A percentile compares a stretch with the other conserved stretches of the same genome.
Conservation (phyloP, 768 basidiomycete genomes). For the Psilocybe cubensis region DNA sequence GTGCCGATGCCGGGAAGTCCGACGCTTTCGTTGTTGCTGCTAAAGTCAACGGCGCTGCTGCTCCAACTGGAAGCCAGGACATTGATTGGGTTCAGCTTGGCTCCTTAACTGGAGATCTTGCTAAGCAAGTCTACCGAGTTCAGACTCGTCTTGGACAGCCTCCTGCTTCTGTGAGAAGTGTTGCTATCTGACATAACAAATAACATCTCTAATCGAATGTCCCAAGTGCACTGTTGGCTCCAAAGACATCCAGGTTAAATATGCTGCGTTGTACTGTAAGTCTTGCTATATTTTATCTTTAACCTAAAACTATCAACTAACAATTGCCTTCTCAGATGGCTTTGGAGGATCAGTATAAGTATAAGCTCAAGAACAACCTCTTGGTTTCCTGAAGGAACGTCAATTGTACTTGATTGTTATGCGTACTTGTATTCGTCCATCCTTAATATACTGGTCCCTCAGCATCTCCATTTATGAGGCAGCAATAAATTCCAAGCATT, state of each 20-base stretch:
- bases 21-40: constrained; percentile 46
- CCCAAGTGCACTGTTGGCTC: constrained; percentile 38
- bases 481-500: no score
- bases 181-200: not conserved
- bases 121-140: constrained; percentile 49
- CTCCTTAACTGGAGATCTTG: constrained; percentile 45
- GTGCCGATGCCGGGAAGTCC: constrained; percentile 34
- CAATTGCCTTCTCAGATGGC: not conserved
- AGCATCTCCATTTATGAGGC: no score
- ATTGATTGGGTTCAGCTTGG: constrained; percentile 56
- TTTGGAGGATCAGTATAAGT: constrained; percentile 16
- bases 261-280: constrained; percentile 51
- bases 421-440: no score
- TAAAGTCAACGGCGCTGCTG: constrained; percentile 37
- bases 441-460: no score
- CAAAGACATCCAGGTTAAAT: constrained; percentile 43
- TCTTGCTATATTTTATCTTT: not conserved
- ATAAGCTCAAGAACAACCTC: not conserved
- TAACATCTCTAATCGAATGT: not conserved
- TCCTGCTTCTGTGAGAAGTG: constrained; percentile 40
- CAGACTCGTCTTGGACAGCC: constrained; percentile 56
- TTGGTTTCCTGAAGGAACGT: no score
- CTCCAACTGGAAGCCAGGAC: constrained; percentile 40
- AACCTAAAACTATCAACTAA: not conserved
- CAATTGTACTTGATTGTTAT: no score